These are phyloP conservation scores for Limnanthes douglasii DNA, from an alignment of 345 rosid genomes.

Conservation along the genomic window DNA sequence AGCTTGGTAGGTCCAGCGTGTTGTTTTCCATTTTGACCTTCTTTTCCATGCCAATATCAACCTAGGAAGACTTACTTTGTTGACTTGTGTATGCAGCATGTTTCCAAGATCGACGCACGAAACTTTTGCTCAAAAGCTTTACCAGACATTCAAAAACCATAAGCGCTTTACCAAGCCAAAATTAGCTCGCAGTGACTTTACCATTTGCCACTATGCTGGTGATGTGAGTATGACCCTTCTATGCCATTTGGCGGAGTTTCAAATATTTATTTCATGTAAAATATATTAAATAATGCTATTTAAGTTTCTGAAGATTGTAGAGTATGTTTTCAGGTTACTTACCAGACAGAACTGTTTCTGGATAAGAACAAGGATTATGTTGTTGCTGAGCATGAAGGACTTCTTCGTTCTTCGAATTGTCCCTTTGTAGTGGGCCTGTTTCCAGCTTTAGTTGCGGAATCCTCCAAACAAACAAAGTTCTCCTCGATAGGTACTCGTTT, in stretches of 20 bases:
- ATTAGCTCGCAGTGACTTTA: constrained; percentile 90
- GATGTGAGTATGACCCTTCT: constrained; percentile 50
- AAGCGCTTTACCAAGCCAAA: constrained; percentile 93
- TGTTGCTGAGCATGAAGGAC: constrained; percentile 95
- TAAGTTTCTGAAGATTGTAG: too few species aligned
- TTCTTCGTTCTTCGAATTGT: constrained; percentile 77
- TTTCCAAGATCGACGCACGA: constrained; percentile 98
- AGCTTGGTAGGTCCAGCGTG: constrained; percentile 65
- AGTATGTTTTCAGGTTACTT: constrained; percentile 58
- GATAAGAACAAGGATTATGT: constrained; percentile 99
- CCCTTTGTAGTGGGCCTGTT: constrained; percentile 75
- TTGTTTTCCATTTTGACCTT: background rate
- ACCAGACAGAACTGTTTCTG: constrained; percentile 85
- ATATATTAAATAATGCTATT: too few species aligned
- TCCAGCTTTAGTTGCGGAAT: constrained; percentile 59
- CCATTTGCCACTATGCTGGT: constrained; percentile 96
- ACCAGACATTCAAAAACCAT: constrained; percentile 89
- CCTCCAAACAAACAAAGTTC: constrained; percentile 84
- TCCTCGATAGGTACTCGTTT: constrained; percentile 99
- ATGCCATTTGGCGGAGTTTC: constrained; percentile 1
- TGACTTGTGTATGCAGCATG: constrained; percentile 66
- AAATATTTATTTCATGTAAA: constrained; percentile 6
- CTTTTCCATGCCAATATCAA: constrained; percentile 1
- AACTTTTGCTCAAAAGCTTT: constrained; percentile 95
- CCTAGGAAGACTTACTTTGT: constrained; percentile 9